A percentile compares a stretch with the other conserved stretches of the same genome.
phyloP scores from a whole-genome alignment of 768 basidiomycete genomes.

The Austroboletus festivus region DNA sequence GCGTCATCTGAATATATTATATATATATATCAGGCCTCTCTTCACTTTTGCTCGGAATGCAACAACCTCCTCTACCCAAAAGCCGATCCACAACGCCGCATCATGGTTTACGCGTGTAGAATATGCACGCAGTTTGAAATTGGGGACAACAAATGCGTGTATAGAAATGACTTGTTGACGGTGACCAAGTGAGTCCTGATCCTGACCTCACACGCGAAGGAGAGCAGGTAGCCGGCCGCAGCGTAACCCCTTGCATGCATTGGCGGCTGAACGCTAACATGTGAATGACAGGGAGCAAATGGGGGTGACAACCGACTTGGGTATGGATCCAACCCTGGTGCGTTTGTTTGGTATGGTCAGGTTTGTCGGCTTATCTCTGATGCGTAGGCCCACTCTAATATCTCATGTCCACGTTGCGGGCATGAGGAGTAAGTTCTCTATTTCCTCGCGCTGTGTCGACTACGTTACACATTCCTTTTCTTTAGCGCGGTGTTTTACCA shows the following conservation, averaged over 20 bases:
- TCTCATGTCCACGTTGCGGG: conserved; percentile 78
- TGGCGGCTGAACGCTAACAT: conserved; percentile 4
- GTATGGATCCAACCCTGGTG: conserved; percentile 86
- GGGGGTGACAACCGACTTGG: conserved; percentile 86
- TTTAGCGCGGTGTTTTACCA: conserved; percentile 91
- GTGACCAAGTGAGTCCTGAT: conserved; percentile 72
- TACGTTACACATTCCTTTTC: conserved; percentile 4
- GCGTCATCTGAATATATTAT: too few relatives aligned
- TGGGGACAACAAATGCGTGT: conserved; percentile 86
- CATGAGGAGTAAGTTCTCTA: conserved; percentile 66
- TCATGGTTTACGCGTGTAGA: conserved; percentile 88
- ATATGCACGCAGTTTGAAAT: conserved; percentile 87
- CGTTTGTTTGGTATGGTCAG: conserved; percentile 14
- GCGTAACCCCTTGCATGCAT: conserved; percentile 2
- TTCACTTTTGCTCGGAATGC: conserved; percentile 92
- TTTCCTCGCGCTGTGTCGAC: not conserved
- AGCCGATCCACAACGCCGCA: conserved; percentile 79
- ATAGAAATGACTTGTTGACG: conserved; percentile 88
- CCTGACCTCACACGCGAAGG: not conserved
- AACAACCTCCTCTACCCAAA: conserved; percentile 94
- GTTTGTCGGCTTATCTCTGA: not conserved
- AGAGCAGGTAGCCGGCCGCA: conserved; percentile 7
- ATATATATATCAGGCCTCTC: conserved; percentile 56
- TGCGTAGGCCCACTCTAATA: conserved; percentile 76
- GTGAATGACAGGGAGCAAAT: conserved; percentile 72